Conservation (phyloP, 176 grass and related monocot genomes). For the Alopecurus myosuroides region DNA sequence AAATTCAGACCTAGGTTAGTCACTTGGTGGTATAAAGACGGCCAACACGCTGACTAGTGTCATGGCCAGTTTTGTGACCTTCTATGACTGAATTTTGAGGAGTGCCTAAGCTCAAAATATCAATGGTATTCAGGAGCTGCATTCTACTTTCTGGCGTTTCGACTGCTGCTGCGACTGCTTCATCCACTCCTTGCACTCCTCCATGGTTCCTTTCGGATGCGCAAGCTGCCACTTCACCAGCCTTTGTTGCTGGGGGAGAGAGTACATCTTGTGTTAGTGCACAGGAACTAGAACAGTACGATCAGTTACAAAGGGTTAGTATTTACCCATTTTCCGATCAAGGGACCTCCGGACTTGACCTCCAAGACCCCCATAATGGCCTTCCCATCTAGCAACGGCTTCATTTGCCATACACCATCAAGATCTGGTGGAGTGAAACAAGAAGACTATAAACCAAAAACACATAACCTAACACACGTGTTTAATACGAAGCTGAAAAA, state of each 20-base stretch:
- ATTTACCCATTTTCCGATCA: constrained; percentile 80
- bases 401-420: constrained; percentile 78
- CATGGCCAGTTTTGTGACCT: not conserved
- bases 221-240: constrained; percentile 90
- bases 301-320: not conserved
- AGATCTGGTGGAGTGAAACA: constrained; percentile 40
- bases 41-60: not conserved
- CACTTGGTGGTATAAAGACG: too few relatives aligned
- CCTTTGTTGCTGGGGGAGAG: constrained; percentile 63
- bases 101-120: constrained; percentile 4
- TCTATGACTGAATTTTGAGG: not conserved
- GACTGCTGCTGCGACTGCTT: constrained; percentile 57
- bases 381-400: constrained; percentile 82
- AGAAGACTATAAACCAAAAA: not conserved
- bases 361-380: constrained; percentile 78
- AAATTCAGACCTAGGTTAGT: too few relatives aligned
- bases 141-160: constrained; percentile 73
- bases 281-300: not conserved
- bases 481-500: not conserved
- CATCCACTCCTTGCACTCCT: constrained; percentile 89
- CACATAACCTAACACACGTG: not conserved
- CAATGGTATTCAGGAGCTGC: not conserved
- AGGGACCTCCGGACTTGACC: constrained; percentile 81
- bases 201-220: constrained; percentile 56
- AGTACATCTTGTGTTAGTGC: not conserved